These are phyloP conservation scores for Zancudomyces culisetae DNA, from an alignment of 371 early-diverging fungal species.

Conservation along the genomic window DNA sequence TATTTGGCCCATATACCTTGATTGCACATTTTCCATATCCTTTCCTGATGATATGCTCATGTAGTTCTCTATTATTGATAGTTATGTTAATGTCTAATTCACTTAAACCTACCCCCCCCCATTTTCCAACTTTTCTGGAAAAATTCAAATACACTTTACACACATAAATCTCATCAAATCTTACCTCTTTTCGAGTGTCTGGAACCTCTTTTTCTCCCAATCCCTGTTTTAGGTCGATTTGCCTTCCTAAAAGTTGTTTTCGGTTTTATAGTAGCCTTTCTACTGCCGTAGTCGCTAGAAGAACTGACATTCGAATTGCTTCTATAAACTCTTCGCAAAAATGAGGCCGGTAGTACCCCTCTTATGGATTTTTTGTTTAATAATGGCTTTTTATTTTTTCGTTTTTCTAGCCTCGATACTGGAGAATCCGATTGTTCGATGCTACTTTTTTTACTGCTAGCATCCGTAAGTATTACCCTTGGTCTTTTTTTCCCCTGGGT, in stretches of 20 bases:
- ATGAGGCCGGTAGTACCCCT: constrained; percentile 5
- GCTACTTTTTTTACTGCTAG: not conserved
- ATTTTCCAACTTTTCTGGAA: no score
- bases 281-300: not conserved
- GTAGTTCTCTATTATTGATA: no score
- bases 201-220: not conserved
- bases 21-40: not conserved
- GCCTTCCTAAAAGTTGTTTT: not conserved
- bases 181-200: not conserved
- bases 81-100: no score
- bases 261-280: not conserved
- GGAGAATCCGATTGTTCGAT: not conserved
- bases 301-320: not conserved
- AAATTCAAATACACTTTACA: no score
- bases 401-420: not conserved
- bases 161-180: not conserved
- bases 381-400: not conserved
- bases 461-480: not conserved
- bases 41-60: no score
- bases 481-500: not conserved
- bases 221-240: not conserved
- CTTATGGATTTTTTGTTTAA: constrained; percentile 5
- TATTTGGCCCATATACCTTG: constrained; percentile 1
- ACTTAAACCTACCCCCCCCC: no score
- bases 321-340: not conserved